Percentiles rank a stretch among this genome's conserved stretches.
Evolutionary conservation across 495 filamentous ascomycete species (phyloP).

Genomic region (Aspergillus biplanus): DNA sequence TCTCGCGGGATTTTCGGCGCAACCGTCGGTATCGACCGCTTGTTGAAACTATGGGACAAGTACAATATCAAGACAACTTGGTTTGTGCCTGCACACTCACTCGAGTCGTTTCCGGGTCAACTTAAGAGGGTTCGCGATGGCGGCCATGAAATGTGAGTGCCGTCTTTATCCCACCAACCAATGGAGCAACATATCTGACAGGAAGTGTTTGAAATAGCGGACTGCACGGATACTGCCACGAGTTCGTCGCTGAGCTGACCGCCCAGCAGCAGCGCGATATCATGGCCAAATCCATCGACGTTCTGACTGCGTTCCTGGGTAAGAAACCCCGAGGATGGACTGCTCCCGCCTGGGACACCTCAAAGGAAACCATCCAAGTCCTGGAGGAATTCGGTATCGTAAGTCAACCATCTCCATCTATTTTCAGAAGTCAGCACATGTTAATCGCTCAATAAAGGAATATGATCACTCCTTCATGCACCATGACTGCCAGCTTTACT

Average conservation of each 20-base stretch:
- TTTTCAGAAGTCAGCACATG: neutral
- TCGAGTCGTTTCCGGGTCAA: constrained; percentile 61
- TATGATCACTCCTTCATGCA: constrained; percentile 59
- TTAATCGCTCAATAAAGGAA: constrained; percentile 20
- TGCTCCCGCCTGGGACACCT: constrained; percentile 56
- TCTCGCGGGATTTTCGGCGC: constrained; percentile 60
- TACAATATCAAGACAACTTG: constrained; percentile 57
- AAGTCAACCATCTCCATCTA: neutral
- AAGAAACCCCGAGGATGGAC: constrained; percentile 54
- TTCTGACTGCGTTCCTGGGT: constrained; percentile 48
- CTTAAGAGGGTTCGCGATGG: constrained; percentile 55
- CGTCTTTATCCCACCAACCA: neutral
- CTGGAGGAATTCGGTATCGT: constrained; percentile 53
- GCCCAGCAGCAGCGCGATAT: constrained; percentile 56
- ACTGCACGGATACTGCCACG: constrained; percentile 63
- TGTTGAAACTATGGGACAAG: constrained; percentile 60
- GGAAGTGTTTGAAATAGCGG: constrained; percentile 26
- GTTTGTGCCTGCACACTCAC: constrained; percentile 66
- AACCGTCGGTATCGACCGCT: constrained; percentile 58
- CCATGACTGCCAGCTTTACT: constrained; percentile 58
- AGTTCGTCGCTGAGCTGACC: constrained; percentile 53
- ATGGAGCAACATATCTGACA: neutral
- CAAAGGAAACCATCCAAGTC: constrained; percentile 51
- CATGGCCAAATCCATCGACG: constrained; percentile 50
- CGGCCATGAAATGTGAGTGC: constrained; percentile 51